Percentiles rank a stretch among this genome's conserved stretches.
phyloP scores from a whole-genome alignment of 2,329 filamentous ascomycete species.

The Volutella citrinella region DNA sequence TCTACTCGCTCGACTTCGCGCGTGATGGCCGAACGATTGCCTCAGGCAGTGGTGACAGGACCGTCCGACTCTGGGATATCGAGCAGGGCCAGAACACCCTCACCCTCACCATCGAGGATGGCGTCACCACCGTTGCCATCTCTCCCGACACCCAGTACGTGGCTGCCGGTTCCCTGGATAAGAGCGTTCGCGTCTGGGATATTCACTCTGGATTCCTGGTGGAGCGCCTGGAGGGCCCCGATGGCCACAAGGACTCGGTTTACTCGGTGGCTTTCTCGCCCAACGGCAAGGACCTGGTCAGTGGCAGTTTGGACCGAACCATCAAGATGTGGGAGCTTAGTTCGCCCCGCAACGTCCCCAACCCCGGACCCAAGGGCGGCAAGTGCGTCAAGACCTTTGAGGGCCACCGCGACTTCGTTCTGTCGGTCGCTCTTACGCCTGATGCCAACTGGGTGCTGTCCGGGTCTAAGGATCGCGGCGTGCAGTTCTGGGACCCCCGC shows the following conservation, averaged over 20 bases:
- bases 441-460: constrained; percentile 95
- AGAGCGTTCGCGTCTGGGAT: constrained; percentile 98
- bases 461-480: constrained; percentile 93
- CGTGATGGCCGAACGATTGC: constrained; percentile 92
- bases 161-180: constrained; percentile 91
- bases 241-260: constrained; percentile 95
- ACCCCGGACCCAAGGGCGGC: constrained; percentile 72
- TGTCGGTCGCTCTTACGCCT: constrained; percentile 91
- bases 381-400: constrained; percentile 97
- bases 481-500: constrained; percentile 97
- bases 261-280: constrained; percentile 97
- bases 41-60: constrained; percentile 91
- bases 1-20: constrained; percentile 94
- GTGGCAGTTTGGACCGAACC: constrained; percentile 92
- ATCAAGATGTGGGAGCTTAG: constrained; percentile 99
- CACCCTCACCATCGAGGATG: constrained; percentile 90
- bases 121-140: constrained; percentile 95
- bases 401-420: constrained; percentile 95
- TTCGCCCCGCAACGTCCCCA: constrained; percentile 64
- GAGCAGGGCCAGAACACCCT: constrained; percentile 78
- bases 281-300: constrained; percentile 88
- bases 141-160: constrained; percentile 93
- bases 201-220: constrained; percentile 80
- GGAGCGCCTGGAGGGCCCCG: constrained; percentile 86
- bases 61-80: constrained; percentile 94